These are phyloP conservation scores for Trichosanthes cucumerina DNA, from an alignment of 306 rosid genomes.

Conservation along the genomic window DNA sequence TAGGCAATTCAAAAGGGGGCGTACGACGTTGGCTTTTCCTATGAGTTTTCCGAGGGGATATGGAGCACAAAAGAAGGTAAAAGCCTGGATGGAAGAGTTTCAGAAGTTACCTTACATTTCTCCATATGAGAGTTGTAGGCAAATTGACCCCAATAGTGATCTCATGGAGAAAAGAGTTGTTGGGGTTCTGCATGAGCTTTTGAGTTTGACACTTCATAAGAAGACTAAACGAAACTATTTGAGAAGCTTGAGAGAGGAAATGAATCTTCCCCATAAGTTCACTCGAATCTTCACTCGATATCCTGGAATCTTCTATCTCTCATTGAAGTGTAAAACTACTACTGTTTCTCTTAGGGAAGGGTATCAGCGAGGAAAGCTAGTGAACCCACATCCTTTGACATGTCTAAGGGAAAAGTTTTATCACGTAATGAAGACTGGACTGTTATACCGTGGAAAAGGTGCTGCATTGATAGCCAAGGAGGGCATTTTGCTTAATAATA, in stretches of 20 bases:
- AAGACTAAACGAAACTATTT: constrained; percentile 82
- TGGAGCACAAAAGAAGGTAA: constrained; percentile 74
- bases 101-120: constrained; percentile 77
- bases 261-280: constrained; percentile 80
- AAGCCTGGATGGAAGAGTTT: constrained; percentile 88
- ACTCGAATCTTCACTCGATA: constrained; percentile 76
- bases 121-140: constrained; percentile 54
- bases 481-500: constrained; percentile 1
- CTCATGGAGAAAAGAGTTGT: constrained; percentile 93
- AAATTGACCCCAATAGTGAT: constrained; percentile 69
- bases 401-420: constrained; percentile 56
- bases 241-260: constrained; percentile 75
- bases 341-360: constrained; percentile 73
- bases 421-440: constrained; percentile 82
- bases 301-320: constrained; percentile 81
- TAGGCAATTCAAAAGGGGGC: constrained; percentile 64
- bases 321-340: constrained; percentile 78
- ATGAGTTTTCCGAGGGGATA: constrained; percentile 87
- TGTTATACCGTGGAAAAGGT: constrained; percentile 59
- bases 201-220: constrained; percentile 75
- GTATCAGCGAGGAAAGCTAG: constrained; percentile 59
- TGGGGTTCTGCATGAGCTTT: constrained; percentile 77
- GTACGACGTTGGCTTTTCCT: constrained; percentile 49
- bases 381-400: constrained; percentile 66
- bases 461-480: constrained; percentile 25